Base-by-base conservation (phyloP, 2,329 filamentous ascomycete species). In the Berkeleyomyces basicola region DNA sequence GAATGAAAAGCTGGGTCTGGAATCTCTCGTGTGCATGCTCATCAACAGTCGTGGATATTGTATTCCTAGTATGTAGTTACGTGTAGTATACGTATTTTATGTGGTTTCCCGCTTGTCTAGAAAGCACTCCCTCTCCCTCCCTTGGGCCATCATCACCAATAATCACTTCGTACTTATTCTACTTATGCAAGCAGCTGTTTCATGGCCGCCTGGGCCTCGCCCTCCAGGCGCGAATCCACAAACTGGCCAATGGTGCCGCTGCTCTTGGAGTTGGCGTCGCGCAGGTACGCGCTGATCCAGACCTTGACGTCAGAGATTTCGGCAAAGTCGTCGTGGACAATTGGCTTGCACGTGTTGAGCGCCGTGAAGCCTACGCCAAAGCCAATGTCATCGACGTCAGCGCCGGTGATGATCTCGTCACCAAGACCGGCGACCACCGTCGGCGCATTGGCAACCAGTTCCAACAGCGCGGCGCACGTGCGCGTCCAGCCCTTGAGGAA, bases 341-440 rank as follows among this genome's bases (percentile, higher is more conserved):
- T 77, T 64, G 84, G 84, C 72, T 86, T 89, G 76, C 92, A 93
- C 0, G 92, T 96, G 75, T 92, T 95, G 66, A 99, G 81, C 40
- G 88, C 86, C 0, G 93, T 97, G 74, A 95, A 99, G 7, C 90
- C 92, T 67, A 96, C 85, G 36, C 93, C 93, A 70, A 99, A 99
- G 37, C 89, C 86, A 67, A 96, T 84, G 71, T 99, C 93, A 69
- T 99, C 93, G 36, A 96, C 88, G 69, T 97, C 92, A 2, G 90
- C 85, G 71, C 97, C 93, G 9, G 84, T 82, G 66, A 95, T 85
- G 59, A 88, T 76, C 67, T 95, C 90, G 66, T 89, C 85, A 63
- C 86, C 85, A 43, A 80, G 76, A 1, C 85, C 82, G 14, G 77
- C 75, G 5, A 80, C 75, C 3, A 92, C 81, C 43, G 77, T 75